Evolutionary conservation across 2,329 filamentous ascomycete species (phyloP).

Genomic region (Didymella keratinophila): DNA sequence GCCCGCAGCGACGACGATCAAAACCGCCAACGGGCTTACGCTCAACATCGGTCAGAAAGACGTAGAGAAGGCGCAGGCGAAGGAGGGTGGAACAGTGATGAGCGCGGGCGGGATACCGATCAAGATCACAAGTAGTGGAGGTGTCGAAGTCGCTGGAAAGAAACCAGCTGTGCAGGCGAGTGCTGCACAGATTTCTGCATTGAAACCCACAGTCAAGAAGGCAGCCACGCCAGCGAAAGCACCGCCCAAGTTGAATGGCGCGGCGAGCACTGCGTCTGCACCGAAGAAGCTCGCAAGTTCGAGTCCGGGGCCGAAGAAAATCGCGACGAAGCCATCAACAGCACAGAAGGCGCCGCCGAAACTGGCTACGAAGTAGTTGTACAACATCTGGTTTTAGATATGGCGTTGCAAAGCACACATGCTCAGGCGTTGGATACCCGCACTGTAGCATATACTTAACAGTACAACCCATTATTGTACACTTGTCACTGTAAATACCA

Average conservation of each 20-base stretch:
- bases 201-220: slow-evolving; percentile 16
- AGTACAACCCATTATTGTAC: no score
- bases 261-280: not conserved
- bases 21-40: slow-evolving; percentile 39
- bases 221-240: slow-evolving; percentile 8
- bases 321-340: not conserved
- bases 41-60: slow-evolving; percentile 46
- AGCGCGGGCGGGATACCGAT: slow-evolving; percentile 45
- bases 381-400: not conserved
- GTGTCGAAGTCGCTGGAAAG: slow-evolving; percentile 31
- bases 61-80: slow-evolving; percentile 43
- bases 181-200: slow-evolving; percentile 4
- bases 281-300: slow-evolving; percentile 11
- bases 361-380: slow-evolving; percentile 10
- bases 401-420: slow-evolving; percentile 9
- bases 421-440: slow-evolving; percentile 23
- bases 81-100: slow-evolving; percentile 37
- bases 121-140: slow-evolving; percentile 41
- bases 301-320: slow-evolving; percentile 2
- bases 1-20: slow-evolving; percentile 35
- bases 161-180: no score
- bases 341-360: slow-evolving; percentile 7
- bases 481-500: no score
- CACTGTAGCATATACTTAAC: slow-evolving; percentile 1
- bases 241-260: slow-evolving; percentile 4